Conservation (phyloP, 202 grass and related monocot genomes). For the Panicum virgatum region DNA sequence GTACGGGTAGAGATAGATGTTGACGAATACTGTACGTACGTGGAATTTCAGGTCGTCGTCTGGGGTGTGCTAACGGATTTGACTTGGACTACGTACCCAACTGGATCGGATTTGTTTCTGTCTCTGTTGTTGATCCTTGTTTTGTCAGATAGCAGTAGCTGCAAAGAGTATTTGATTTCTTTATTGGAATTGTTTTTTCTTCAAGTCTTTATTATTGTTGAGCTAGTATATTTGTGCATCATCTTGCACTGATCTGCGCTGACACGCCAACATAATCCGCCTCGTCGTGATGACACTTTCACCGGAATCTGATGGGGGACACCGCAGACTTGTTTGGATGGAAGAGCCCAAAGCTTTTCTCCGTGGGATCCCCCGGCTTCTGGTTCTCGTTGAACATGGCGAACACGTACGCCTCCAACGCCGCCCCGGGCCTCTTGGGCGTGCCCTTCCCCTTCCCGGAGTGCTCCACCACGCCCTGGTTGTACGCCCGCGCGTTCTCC, state of each 20-base stretch:
- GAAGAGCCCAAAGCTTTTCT: constrained; percentile 54
- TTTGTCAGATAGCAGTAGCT: not conserved
- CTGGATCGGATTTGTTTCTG: not conserved
- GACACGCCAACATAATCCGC: not conserved
- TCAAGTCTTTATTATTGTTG: too few species aligned
- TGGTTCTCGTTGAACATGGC: constrained; percentile 73
- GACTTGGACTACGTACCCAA: not conserved
- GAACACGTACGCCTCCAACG: constrained; percentile 55
- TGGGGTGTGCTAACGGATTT: not conserved
- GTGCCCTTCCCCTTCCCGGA: constrained; percentile 40
- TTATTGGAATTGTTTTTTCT: too few species aligned
- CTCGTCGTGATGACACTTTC: not conserved
- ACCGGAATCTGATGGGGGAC: constrained; percentile 19
- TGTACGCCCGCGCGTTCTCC: constrained; percentile 53
- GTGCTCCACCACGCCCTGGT: constrained; percentile 48
- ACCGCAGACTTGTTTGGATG: constrained; percentile 38
- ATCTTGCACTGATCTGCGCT: too few species aligned
- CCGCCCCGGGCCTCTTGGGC: constrained; percentile 26
- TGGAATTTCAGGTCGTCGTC: constrained; percentile 1
- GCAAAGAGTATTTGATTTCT: too few species aligned
- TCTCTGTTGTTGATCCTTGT: not conserved
- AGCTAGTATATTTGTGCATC: too few species aligned
- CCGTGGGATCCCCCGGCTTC: constrained; percentile 32
- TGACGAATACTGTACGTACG: not conserved
- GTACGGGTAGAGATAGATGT: too few species aligned